A percentile compares a stretch with the other conserved stretches of the same genome.
These are phyloP conservation scores for Gentiana straminea DNA, from an alignment of 257 asterid genomes.

Conservation along the genomic window DNA sequence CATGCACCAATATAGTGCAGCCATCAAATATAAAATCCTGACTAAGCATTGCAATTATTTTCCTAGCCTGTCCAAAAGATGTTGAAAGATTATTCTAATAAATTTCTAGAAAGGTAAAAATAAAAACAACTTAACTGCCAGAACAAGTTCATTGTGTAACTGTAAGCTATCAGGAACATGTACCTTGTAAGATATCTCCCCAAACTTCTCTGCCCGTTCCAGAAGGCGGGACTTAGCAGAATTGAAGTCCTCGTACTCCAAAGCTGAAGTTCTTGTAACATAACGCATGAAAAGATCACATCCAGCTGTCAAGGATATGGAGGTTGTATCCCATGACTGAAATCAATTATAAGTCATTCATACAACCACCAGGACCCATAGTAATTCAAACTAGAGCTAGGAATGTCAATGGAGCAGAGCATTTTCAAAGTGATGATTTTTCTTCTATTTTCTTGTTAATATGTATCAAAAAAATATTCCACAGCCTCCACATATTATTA, in stretches of 20 bases:
- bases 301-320: conserved; percentile 88
- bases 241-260: conserved; percentile 77
- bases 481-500: too few species aligned
- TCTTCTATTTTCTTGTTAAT: too few species aligned
- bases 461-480: too few species aligned
- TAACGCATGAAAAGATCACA: conserved; percentile 90
- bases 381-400: too few species aligned
- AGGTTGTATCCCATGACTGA: conserved; percentile 95
- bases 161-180: not conserved
- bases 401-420: too few species aligned
- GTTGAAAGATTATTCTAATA: not conserved
- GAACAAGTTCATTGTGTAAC: too few species aligned
- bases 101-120: not conserved
- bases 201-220: conserved; percentile 95
- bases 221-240: conserved; percentile 80
- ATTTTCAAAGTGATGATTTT: too few species aligned
- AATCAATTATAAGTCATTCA: conserved; percentile 3
- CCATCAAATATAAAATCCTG: conserved; percentile 91
- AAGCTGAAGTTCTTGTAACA: conserved; percentile 83
- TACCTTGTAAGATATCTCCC: conserved; percentile 84
- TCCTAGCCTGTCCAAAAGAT: conserved; percentile 54
- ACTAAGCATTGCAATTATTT: conserved; percentile 69
- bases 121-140: not conserved
- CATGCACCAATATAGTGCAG: conserved; percentile 92
- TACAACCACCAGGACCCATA: too few species aligned